Evolutionary conservation across 768 basidiomycete genomes (phyloP), one percentile per base, ranked within the genome.

Genomic region (Pseudohyphozyma bogoriensis): DNA sequence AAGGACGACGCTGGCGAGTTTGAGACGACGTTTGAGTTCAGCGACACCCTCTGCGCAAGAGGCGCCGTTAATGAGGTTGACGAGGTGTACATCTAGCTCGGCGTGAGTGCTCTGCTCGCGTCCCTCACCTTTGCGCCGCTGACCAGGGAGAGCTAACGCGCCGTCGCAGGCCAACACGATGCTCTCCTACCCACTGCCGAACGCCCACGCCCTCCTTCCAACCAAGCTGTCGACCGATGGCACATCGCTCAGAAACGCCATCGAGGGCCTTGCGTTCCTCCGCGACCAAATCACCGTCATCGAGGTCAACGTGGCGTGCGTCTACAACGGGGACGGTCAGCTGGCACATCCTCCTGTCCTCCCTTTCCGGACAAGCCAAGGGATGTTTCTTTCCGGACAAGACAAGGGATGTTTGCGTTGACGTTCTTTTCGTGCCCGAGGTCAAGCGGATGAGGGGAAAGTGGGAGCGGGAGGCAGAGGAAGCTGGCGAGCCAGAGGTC

Each of bases 161-260:
- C n/a, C n/a, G n/a, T n/a, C n/a, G 13, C 65, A 97, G 93, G 95
- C 95, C 10, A 96, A 96, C 65, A 89, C 92, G 3, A 96, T 97
- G 93, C 78, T 99, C 2, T 87, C 90, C 1, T 99, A 99, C 77
- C 86, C 85, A 62, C 76, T 93, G 29, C 79, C 82, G 1, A 82
- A 81, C 20, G 95, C 95, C 2, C 80, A 85, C 58, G 72, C 79
- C 2, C 80, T 97, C 11, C 77, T 99, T 0, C 74, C 79, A 57
- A 79, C 81, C 29, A 96, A 96, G 74, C 81, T 92, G 32, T 74
- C 77, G 0, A 78, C 80, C 0, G 92, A 92, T 0, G 80, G 87
- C 70, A 75, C 75, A 16, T 81, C 78, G 58, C 75, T 93, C 53
- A 70, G 77, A 31, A 83, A 84, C 71, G 83, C 85, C 0, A 77